Evolutionary conservation across 2,329 filamentous ascomycete species (phyloP).

Genomic region (Epichloe glyceriae): DNA sequence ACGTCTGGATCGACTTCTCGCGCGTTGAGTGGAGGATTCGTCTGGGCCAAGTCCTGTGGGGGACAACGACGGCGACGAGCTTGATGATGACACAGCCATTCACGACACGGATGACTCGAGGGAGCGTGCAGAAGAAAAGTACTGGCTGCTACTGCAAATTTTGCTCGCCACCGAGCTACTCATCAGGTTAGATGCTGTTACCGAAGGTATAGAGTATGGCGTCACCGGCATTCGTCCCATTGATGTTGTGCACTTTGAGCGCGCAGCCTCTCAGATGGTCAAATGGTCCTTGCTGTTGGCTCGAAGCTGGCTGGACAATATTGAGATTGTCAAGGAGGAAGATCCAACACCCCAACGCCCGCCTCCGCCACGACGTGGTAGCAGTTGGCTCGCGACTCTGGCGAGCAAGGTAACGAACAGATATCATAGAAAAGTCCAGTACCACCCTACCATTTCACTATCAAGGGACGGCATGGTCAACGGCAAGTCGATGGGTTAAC

Average conservation of each 20-base stretch:
- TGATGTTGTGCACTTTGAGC: constrained; percentile 48
- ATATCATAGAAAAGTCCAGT: constrained; percentile 22
- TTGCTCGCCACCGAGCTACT: constrained; percentile 53
- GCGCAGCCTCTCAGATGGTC: constrained; percentile 46
- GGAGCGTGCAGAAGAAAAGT: constrained; percentile 48
- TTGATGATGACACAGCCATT: constrained; percentile 39
- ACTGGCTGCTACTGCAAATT: constrained; percentile 55
- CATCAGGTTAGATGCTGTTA: constrained; percentile 49
- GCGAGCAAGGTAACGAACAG: constrained; percentile 39
- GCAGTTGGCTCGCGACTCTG: constrained; percentile 43
- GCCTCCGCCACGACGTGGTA: constrained; percentile 10
- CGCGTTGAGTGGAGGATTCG: constrained; percentile 63
- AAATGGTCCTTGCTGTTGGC: constrained; percentile 56
- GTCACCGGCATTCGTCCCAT: constrained; percentile 37
- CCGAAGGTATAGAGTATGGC: constrained; percentile 44
- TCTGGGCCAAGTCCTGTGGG: constrained; percentile 61
- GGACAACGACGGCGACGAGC: constrained; percentile 36
- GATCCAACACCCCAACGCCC: constrained; percentile 8
- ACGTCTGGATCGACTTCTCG: constrained; percentile 64
- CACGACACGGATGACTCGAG: constrained; percentile 33
- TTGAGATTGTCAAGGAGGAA: constrained; percentile 39
- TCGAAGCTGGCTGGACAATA: constrained; percentile 55
- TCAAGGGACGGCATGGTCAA: constrained; percentile 41
- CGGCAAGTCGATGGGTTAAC: constrained; percentile 48
- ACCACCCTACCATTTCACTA: constrained; percentile 29